Conservation (phyloP, 148 eudicot species). For the Fagopyrum tataricum region DNA sequence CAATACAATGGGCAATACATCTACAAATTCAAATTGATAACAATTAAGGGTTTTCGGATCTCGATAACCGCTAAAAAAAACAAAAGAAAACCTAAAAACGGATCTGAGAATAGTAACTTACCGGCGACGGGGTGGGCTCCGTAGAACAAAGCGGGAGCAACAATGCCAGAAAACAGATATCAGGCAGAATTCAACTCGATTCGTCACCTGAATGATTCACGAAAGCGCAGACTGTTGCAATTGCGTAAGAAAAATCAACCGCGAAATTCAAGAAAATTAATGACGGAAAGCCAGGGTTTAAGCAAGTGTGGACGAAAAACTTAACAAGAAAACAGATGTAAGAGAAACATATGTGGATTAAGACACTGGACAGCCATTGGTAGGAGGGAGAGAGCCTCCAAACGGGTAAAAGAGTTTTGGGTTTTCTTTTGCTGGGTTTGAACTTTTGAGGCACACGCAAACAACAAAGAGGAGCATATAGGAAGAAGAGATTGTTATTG, state of each 20-base stretch:
- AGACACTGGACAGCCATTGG: not conserved
- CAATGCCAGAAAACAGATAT: slow-evolving; percentile 3
- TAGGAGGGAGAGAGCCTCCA: not conserved
- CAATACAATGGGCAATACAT: not conserved
- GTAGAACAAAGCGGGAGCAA: not conserved
- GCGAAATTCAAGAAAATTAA: not conserved
- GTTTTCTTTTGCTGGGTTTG: slow-evolving; percentile 10
- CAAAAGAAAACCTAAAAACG: slow-evolving; percentile 11
- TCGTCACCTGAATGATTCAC: not conserved
- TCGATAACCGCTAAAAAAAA: slow-evolving; percentile 9
- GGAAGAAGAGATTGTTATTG: not conserved
- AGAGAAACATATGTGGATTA: not conserved
- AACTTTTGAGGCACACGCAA: slow-evolving; percentile 13
- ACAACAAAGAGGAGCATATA: not conserved
- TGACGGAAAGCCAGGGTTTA: slow-evolving; percentile 11
- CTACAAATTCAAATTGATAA: not conserved
- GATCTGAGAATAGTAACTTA: slow-evolving; percentile 13
- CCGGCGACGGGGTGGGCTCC: slow-evolving; percentile 11
- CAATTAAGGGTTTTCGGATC: slow-evolving; percentile 12
- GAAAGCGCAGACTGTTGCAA: not conserved
- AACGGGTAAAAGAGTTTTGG: not conserved
- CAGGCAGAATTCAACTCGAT: not conserved
- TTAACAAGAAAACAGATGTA: not conserved
- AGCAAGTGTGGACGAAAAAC: not conserved
- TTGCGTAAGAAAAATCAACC: not conserved